phyloP scores from a whole-genome alignment of 2,329 filamentous ascomycete genomes.

The Aspergillus persii region DNA sequence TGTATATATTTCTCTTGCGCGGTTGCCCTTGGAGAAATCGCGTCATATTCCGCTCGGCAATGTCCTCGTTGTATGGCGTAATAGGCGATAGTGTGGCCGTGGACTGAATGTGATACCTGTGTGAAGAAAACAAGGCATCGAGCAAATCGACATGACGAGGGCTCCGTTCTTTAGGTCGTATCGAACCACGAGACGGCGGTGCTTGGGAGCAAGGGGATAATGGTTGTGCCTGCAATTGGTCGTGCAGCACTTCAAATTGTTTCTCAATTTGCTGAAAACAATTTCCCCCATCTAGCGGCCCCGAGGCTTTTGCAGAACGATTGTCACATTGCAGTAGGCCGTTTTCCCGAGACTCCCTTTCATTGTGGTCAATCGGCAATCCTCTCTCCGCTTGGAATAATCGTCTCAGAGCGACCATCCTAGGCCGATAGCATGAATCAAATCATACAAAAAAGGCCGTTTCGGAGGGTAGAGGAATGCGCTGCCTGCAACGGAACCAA shows the following conservation, averaged over 20 bases:
- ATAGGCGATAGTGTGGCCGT: slow-evolving; percentile 29
- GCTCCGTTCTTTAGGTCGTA: slow-evolving; percentile 18
- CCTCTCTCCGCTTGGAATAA: slow-evolving; percentile 32
- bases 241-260: slow-evolving; percentile 40
- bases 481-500: background rate
- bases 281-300: slow-evolving; percentile 25
- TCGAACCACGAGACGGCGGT: slow-evolving; percentile 24
- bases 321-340: background rate
- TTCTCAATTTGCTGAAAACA: slow-evolving; percentile 40
- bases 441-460: background rate
- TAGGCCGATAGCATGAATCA: slow-evolving; percentile 5
- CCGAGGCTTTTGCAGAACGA: slow-evolving; percentile 13
- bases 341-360: slow-evolving; percentile 5
- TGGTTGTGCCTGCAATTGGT: slow-evolving; percentile 31
- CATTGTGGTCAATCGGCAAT: slow-evolving; percentile 12
- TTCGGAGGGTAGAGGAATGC: background rate
- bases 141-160: slow-evolving; percentile 41
- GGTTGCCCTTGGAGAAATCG: slow-evolving; percentile 29
- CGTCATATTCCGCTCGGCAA: slow-evolving; percentile 44
- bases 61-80: slow-evolving; percentile 43
- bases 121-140: slow-evolving; percentile 37
- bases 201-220: slow-evolving; percentile 25
- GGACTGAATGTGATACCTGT: slow-evolving; percentile 27
- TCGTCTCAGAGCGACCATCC: slow-evolving; percentile 35
- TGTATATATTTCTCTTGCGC: slow-evolving; percentile 26